Conservation (phyloP, 306 rosid species). For the Pyrus communis region DNA sequence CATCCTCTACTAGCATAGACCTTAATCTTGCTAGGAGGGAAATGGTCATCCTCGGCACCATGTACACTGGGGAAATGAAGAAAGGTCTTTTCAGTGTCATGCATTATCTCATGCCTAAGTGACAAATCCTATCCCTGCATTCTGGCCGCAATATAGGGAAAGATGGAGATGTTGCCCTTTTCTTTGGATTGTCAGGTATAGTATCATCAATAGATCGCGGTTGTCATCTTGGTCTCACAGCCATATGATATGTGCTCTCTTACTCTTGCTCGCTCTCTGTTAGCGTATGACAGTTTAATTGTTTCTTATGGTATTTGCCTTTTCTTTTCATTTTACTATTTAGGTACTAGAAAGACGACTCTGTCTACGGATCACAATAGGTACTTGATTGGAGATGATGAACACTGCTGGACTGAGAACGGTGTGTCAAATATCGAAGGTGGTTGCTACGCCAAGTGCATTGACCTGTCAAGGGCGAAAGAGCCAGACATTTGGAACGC, state of each 20-base stretch:
- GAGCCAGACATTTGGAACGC: slow-evolving; percentile 58
- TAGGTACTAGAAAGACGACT: slow-evolving; percentile 45
- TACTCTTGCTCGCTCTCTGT: slow-evolving; percentile 13
- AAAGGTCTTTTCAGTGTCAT: slow-evolving; percentile 82
- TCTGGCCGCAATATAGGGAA: slow-evolving; percentile 91
- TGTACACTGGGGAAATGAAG: slow-evolving; percentile 95
- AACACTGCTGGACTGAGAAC: slow-evolving; percentile 42
- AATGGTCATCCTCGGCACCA: slow-evolving; percentile 96
- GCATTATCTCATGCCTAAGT: slow-evolving; percentile 92
- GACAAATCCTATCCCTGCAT: slow-evolving; percentile 73
- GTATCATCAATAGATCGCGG: slow-evolving; percentile 13
- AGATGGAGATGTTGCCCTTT: slow-evolving; percentile 85
- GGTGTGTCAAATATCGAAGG: slow-evolving; percentile 58
- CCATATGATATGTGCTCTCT: slow-evolving; percentile 7
- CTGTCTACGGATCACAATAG: slow-evolving; percentile 50
- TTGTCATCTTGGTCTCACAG: slow-evolving; percentile 11
- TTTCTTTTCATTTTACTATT: background rate
- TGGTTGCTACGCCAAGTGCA: slow-evolving; percentile 52
- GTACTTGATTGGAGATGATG: slow-evolving; percentile 48
- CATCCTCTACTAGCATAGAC: slow-evolving; percentile 89
- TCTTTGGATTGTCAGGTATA: slow-evolving; percentile 93
- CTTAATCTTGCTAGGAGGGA: slow-evolving; percentile 73
- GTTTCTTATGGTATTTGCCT: background rate
- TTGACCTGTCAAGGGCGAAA: slow-evolving; percentile 43
- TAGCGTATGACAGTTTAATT: background rate